A percentile compares a stretch with the other conserved stretches of the same genome.
These are phyloP conservation scores for Cladophialophora exuberans DNA, from an alignment of 2,329 filamentous ascomycete genomes.

Conservation along the genomic window DNA sequence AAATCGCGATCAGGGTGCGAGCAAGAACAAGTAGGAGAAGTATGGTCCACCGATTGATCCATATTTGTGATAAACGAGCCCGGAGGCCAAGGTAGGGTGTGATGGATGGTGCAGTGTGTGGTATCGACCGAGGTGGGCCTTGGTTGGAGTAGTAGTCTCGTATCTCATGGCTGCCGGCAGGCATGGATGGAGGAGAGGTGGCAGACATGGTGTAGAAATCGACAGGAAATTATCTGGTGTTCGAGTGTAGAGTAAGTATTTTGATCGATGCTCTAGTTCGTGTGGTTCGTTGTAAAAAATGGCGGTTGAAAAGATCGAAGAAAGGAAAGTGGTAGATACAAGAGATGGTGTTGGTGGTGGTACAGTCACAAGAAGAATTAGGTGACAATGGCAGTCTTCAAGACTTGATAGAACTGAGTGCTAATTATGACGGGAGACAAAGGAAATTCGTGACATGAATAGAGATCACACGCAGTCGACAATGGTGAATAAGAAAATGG, in stretches of 20 bases:
- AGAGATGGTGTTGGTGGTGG: constrained; percentile 9
- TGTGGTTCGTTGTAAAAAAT: neutral
- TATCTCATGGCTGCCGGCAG: constrained; percentile 63
- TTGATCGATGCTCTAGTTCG: neutral
- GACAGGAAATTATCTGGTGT: constrained; percentile 32
- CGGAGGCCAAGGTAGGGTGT: constrained; percentile 92
- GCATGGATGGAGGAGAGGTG: constrained; percentile 58
- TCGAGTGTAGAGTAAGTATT: constrained; percentile 17
- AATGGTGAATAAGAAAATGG: constrained; percentile 21
- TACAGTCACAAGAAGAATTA: constrained; percentile 12
- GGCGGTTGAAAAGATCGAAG: neutral
- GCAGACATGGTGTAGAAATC: constrained; percentile 32
- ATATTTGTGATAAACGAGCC: constrained; percentile 89
- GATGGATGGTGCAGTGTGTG: constrained; percentile 68
- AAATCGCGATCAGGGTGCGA: constrained; percentile 76
- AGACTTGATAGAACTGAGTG: constrained; percentile 18
- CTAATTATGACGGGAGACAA: constrained; percentile 25
- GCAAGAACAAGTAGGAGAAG: constrained; percentile 83
- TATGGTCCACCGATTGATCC: constrained; percentile 97
- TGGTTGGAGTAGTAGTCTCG: constrained; percentile 62
- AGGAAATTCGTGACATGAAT: constrained; percentile 29
- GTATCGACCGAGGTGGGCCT: constrained; percentile 57
- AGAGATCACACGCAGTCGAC: constrained; percentile 9
- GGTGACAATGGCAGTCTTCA: constrained; percentile 23
- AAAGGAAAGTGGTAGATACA: constrained; percentile 8